Base-by-base conservation (phyloP, 2,329 filamentous ascomycete species). In the Aureobasidium uvarum region DNA sequence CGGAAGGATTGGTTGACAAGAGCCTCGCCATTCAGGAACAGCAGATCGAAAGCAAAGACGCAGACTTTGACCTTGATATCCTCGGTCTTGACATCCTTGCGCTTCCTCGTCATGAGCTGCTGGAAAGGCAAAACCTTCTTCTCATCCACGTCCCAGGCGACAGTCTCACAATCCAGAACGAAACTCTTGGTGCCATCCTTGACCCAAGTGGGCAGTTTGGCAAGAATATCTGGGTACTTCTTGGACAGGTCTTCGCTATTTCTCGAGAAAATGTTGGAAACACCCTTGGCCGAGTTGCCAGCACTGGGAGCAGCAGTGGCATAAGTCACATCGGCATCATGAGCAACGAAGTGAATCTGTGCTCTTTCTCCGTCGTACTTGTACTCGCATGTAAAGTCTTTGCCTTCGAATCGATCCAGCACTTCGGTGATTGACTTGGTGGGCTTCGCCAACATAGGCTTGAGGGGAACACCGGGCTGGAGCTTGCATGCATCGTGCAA, bases 371-470 rank as follows among this genome's bases (percentile, higher is more conserved):
- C 95, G 72, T 99, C 95, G 74, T 99, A 99, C 77, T 99, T 99
- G 83, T 96, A 99, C 76, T 99, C 95, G 79, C 95, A 99, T 1
- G 95, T 98, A 73, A 99, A 99, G 31, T 89, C 90, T 74, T 96
- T 95, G 69, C 90, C 88, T 75, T 98, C 95, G 70, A 99, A 99
- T 5, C 95, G 90, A 77, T 99, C 94, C 13, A 99, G 84, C 0
- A 99, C 95, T 78, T 99, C 95, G 0, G 93, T 96, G 72, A 99
- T 97, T 5, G 95, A 93, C 77, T 99, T 99, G 11, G 95, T 99
- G 3, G 95, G 95, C 73, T 98, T 98, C 23, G 95, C 95, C 80
- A 99, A 84, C 95, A 99, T 99, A 71, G 95, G 95, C 77, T 99
- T 99, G 66, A 99, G 82, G 0, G 95, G 95, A 18, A 99, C 90